Base-by-base conservation (phyloP, 139 green algal genomes). In the Asterochloris sp. region DNA sequence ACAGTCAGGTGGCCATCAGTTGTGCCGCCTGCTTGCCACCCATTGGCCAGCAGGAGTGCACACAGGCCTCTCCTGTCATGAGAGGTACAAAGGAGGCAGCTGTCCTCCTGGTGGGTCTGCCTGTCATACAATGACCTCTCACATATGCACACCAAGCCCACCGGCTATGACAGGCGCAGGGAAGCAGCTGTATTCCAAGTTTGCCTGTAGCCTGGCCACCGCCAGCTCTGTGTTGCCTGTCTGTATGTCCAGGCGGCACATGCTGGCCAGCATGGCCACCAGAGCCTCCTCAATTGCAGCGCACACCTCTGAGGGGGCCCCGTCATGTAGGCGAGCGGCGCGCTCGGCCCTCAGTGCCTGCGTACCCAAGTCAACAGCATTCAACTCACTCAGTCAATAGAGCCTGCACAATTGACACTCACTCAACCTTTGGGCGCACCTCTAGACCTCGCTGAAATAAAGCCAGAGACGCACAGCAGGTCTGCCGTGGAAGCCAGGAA, bases 131-230 rank as follows among this genome's bases (percentile, higher is more conserved):
- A 2, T 54, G 38, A 2, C 38, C 38, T 54, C 6, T 74, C 17
- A 69, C 29, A 69, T 24, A 19, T 80, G 54, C 54, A 15, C 21
- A 63, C 24, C 69, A 15, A 71, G 54, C 69, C 17, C 62, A 83
- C 69, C 66, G 76, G 73, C 38, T 26, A 29, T 21, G 62, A 80
- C 75, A 63, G 81, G 10, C 13, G 90, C 91, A 12, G 84, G 61
- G 73, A 93, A 95, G 73, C 87, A 89, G 75, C 91, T 89, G 80
- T 90, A 97, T 86, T 97, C 94, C 60, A 94, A 75, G 73, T 90
- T 64, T 13, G 89, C 93, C 77, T 92, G 92, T 14, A 94, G 62
- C 26, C 83, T 81, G 1, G 82, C 91, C 23, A 97, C 77, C 6
- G 82, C 92, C 24, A 67, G 82, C 85, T 97, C 92, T 0, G 66